Evolutionary conservation across 345 rosid genomes (phyloP).

Genomic region (Angophora floribunda): DNA sequence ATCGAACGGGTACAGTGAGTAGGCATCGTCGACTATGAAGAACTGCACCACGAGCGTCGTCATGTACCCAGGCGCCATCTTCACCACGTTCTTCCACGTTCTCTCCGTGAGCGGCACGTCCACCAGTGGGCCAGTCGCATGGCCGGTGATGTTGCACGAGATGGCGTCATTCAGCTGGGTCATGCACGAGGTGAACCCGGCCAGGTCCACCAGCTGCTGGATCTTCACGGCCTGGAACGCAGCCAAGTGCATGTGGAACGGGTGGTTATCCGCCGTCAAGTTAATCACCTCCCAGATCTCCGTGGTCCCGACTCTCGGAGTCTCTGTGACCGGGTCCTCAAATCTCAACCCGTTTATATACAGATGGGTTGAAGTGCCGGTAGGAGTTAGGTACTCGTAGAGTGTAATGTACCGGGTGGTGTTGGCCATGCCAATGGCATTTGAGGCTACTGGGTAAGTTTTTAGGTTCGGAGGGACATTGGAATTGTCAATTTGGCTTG

Average conservation of each 20-base stretch:
- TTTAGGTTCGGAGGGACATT: conserved; percentile 32
- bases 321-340: conserved; percentile 49
- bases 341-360: conserved; percentile 53
- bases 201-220: conserved; percentile 23
- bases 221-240: conserved; percentile 54
- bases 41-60: conserved; percentile 55
- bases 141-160: conserved; percentile 33
- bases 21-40: conserved; percentile 37
- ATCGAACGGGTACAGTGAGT: conserved; percentile 49
- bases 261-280: conserved; percentile 72
- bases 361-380: conserved; percentile 61
- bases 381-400: conserved; percentile 49
- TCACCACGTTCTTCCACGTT: conserved; percentile 89
- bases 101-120: conserved; percentile 48
- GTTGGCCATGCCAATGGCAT: conserved; percentile 18
- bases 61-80: conserved; percentile 50
- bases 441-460: conserved; percentile 27
- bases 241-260: conserved; percentile 78
- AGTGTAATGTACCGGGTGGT: conserved; percentile 55
- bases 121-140: conserved; percentile 40
- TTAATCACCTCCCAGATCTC: conserved; percentile 86
- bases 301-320: conserved; percentile 45
- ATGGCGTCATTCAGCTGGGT: conserved; percentile 38
- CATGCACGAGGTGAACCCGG: conserved; percentile 60
- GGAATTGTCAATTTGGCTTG: conserved; percentile 20